Evolutionary conservation across 805 yeast species (phyloP), one percentile per base, ranked within the genome.

Genomic region (Wickerhamiella parazyma): DNA sequence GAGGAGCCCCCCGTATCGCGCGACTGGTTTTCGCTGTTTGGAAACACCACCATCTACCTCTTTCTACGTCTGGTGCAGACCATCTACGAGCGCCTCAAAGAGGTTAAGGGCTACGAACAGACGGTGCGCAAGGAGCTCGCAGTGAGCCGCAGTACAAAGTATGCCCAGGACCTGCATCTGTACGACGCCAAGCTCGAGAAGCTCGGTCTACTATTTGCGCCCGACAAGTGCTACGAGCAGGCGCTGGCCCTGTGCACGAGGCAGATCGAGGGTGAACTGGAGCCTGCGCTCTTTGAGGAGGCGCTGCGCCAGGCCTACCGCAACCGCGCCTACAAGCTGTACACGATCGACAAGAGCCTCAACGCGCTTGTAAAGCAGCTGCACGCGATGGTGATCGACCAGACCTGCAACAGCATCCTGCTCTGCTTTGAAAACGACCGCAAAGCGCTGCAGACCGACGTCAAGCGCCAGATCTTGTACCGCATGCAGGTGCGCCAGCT

Each of bases 251-350:
- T 91, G 45, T 75, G 93, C 46, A 84, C 76, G 51, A 73, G 76
- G 50, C 67, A 85, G 41, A 80, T 91, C 50, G 91, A 84, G 51
- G 94, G 94, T 22, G 91, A 85, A 29, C 64, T 91, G 39, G 99
- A 91, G 56, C 94, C 84, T 49, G 91, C 80, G 61, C 78, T 86
- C 80, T 93, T 82, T 60, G 99, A 91, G 65, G 98, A 91, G 62
- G 74, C 94, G 14, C 64, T 91, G 47, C 83, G 99, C 49, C 96
- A 89, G 67, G 95, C 93, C 0, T 91, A 82, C 66, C 75, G 91
- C 56, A 91, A 89, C 64, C 80, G 78, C 49, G 98, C 97, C 0
- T 91, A 82, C 67, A 85, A 85, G 60, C 64, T 91, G 45, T 89
- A 86, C 65, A 89, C 97, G 1, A 72, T 91, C 48, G 96, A 91